Evolutionary conservation across 768 basidiomycete genomes (phyloP).

Genomic region (Leucocoprinus leucothites): DNA sequence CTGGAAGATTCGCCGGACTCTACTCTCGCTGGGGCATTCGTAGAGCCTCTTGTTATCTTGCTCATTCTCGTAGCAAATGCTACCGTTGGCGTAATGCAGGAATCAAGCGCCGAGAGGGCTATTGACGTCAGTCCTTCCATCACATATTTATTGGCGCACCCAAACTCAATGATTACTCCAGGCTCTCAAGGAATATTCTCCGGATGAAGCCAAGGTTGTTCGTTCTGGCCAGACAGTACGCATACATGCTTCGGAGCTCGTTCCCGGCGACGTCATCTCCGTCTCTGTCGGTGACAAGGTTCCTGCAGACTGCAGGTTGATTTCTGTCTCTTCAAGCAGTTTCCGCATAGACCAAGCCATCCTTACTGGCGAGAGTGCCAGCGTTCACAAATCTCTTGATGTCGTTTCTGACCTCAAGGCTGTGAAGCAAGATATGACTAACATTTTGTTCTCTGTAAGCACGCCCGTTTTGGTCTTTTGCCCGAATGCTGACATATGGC

Average conservation of each 20-base stretch:
- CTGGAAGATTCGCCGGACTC: conserved; percentile 75
- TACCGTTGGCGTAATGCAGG: conserved; percentile 96
- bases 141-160: neutral
- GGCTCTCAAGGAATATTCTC: conserved; percentile 97
- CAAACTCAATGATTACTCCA: conserved; percentile 26
- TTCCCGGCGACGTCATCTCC: conserved; percentile 91
- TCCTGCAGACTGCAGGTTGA: conserved; percentile 89
- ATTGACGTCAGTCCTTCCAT: conserved; percentile 75
- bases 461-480: neutral
- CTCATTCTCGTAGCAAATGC: conserved; percentile 96
- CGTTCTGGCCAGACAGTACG: conserved; percentile 67
- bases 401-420: conserved; percentile 71
- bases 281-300: conserved; percentile 94
- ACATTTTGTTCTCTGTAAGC: conserved; percentile 89
- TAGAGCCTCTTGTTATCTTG: conserved; percentile 93
- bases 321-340: conserved; percentile 88
- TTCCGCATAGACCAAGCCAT: conserved; percentile 97
- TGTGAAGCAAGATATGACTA: conserved; percentile 98
- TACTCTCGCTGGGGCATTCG: conserved; percentile 78
- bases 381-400: conserved; percentile 77
- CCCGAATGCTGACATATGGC: conserved; percentile 2
- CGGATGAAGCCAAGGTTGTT: conserved; percentile 90
- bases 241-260: conserved; percentile 84
- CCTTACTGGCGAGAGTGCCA: conserved; percentile 90
- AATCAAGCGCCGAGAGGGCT: conserved; percentile 93